Base-by-base conservation (phyloP, 2,329 filamentous ascomycete genomes). In the Alternaria gansuensis region DNA sequence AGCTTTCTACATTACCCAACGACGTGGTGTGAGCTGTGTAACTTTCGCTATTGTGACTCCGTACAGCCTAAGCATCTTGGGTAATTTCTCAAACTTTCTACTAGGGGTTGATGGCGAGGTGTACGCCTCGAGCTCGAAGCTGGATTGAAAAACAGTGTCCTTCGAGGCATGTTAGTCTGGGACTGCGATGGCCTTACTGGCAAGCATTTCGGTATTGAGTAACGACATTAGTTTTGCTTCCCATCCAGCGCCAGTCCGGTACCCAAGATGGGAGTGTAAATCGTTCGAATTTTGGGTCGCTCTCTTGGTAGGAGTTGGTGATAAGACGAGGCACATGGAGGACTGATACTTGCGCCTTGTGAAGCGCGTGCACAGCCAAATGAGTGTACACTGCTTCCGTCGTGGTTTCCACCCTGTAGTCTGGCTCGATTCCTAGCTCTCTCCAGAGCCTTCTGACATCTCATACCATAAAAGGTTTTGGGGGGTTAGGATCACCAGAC, bases 101-200 rank as follows among this genome's bases (percentile, higher is more conserved):
- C 8, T n/a, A 7, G 2, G 7, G 14, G 9, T 17, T 44, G 41
- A 28, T 7, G 43, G 14, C 5, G 17, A 14, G n/a, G 31, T 46
- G 2, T 1, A 46, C 6, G 43, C 6, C 17, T 46, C 28, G 2
- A 46, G 11, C 0, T 3, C 43, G 6, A 46, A 46, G n/a, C 28
- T 0, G 1, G 43, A 6, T 23, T 46, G 5, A 1, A 46, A 46
- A 23, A 0, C 0, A 14, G 43, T 33, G 28, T 33, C 1, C 3
- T 23, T 2, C 1, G 43, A 33, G 31, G 44, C 44, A 34, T 10
- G 17, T 7, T 46, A 46, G 7, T 34, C 13, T 1, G 4, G 29
- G 11, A 2, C 1, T 34, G 7, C 9, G 8, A 13, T 1, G 0
- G 13, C 13, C 7, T 24, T 29, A 1, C 8, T 1, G 5, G 5